phyloP scores from a whole-genome alignment of 805 yeast species.

The Yamadazyma paraphyllophila region DNA sequence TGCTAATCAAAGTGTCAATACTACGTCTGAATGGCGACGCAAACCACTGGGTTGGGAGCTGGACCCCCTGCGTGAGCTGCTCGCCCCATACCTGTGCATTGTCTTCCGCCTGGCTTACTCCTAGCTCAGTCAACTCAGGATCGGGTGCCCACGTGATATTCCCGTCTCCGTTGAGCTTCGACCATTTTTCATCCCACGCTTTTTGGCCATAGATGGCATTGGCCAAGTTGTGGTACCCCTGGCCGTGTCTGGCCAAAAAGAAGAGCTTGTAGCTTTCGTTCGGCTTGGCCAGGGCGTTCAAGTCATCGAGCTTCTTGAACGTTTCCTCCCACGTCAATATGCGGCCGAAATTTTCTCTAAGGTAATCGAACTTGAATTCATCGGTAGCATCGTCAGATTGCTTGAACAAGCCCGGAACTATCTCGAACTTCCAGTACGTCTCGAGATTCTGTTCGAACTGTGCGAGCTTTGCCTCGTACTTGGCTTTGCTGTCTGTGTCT shows the following conservation, averaged over 20 bases:
- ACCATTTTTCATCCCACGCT: constrained; percentile 48
- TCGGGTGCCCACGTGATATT: constrained; percentile 51
- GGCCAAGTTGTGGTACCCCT: constrained; percentile 52
- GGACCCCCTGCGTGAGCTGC: constrained; percentile 20
- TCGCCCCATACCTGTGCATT: constrained; percentile 40
- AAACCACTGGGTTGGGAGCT: constrained; percentile 42
- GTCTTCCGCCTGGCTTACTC: constrained; percentile 43
- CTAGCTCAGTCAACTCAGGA: constrained; percentile 48
- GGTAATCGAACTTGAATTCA: constrained; percentile 40
- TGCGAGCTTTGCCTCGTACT: constrained; percentile 12
- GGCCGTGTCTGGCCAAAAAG: constrained; percentile 52
- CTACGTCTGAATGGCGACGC: constrained; percentile 54
- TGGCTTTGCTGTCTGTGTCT: constrained; percentile 16
- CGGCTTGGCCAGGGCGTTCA: constrained; percentile 29
- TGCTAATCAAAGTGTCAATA: constrained; percentile 45
- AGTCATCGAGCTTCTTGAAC: constrained; percentile 24
- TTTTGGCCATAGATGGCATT: constrained; percentile 44
- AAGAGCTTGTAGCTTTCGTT: constrained; percentile 43
- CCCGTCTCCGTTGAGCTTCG: constrained; percentile 44
- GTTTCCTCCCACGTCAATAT: constrained; percentile 35
- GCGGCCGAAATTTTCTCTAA: constrained; percentile 44
- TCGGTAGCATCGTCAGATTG: constrained; percentile 44
- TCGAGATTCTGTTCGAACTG: constrained; percentile 9
- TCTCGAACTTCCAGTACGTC: constrained; percentile 35
- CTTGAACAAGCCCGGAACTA: constrained; percentile 42